Base-by-base conservation (phyloP, 139 green algal species). In the Parachlorella kessleri region DNA sequence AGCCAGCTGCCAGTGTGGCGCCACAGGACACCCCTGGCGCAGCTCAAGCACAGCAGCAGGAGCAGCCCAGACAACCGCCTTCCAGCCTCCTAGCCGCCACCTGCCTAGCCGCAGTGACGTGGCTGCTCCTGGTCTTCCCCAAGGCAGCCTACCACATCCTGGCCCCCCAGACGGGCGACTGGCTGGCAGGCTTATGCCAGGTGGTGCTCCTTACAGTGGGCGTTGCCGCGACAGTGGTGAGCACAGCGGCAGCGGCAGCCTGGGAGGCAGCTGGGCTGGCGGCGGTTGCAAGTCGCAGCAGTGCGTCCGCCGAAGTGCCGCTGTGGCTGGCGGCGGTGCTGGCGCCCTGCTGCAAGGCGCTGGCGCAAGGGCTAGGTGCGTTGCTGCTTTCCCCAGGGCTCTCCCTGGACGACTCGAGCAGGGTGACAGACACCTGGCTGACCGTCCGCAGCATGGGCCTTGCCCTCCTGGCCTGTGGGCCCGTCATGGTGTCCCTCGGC, bases 101-200 rank as follows among this genome's bases (percentile, higher is more conserved):
- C n/a, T n/a, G n/a, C n/a, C n/a, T n/a, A n/a, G n/a, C n/a, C n/a
- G n/a, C n/a, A n/a, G n/a, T n/a, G n/a, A n/a, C n/a, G 48, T 5
- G 42, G 71, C 32, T 67, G 40, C 63, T 79, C 40, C 32, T 72
- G 39, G 14, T 41, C 33, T 35, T 40, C 55, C 39, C 67, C 6
- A 63, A 70, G 54, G 74, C 74, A 4, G 74, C 74, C 4, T 26
- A 54, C 24, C 63, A 55, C 3, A 28, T 79, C 63, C 74, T 79
- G 63, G 32, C 74, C 21, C 74, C 74, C 0, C 74, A 79, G 35
- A 73, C 74, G 2, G 74, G 74, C 63, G 40, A 53, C 26, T 79
- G 74, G 74, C 74, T 79, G 64, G 74, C 74, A 0, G 24, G 28
- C 10, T 18, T 10, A 18, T 59, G 48, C 48, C 48, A 18, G 48